Evolutionary conservation across 2,329 filamentous ascomycete species (phyloP).

Genomic region (Fusarium verticillioides): DNA sequence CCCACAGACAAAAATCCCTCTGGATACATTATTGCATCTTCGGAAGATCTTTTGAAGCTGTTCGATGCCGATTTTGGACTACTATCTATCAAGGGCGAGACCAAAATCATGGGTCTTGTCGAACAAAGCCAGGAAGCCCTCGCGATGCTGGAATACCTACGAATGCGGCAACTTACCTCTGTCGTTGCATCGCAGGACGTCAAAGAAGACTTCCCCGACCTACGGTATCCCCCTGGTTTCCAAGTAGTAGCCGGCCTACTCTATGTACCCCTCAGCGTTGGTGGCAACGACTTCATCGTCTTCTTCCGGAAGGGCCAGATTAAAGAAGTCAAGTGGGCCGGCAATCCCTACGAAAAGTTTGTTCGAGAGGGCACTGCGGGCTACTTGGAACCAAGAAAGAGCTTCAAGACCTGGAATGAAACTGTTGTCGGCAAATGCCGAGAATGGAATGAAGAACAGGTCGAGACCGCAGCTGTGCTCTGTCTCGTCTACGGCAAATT

Average conservation of each 20-base stretch:
- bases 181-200: slow-evolving; percentile 85
- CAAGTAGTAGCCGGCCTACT: slow-evolving; percentile 80
- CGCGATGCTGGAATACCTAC: slow-evolving; percentile 85
- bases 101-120: slow-evolving; percentile 81
- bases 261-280: slow-evolving; percentile 81
- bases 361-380: slow-evolving; percentile 77
- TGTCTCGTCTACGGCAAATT: slow-evolving; percentile 91
- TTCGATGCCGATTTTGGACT: slow-evolving; percentile 91
- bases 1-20: slow-evolving; percentile 85
- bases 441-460: slow-evolving; percentile 89
- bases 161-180: slow-evolving; percentile 77
- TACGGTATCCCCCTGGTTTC: slow-evolving; percentile 83
- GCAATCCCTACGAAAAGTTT: slow-evolving; percentile 85
- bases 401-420: slow-evolving; percentile 85
- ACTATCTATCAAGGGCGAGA: slow-evolving; percentile 86
- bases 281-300: slow-evolving; percentile 86
- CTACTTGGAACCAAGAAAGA: slow-evolving; percentile 81
- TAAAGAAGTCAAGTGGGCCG: slow-evolving; percentile 85
- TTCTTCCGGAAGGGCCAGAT: slow-evolving; percentile 85
- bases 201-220: slow-evolving; percentile 79
- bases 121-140: slow-evolving; percentile 84
- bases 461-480: slow-evolving; percentile 88
- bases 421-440: slow-evolving; percentile 83
- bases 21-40: slow-evolving; percentile 90
- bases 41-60: slow-evolving; percentile 82